Base-by-base conservation (phyloP, 257 asterid genomes). In the Leonotis leonurus region DNA sequence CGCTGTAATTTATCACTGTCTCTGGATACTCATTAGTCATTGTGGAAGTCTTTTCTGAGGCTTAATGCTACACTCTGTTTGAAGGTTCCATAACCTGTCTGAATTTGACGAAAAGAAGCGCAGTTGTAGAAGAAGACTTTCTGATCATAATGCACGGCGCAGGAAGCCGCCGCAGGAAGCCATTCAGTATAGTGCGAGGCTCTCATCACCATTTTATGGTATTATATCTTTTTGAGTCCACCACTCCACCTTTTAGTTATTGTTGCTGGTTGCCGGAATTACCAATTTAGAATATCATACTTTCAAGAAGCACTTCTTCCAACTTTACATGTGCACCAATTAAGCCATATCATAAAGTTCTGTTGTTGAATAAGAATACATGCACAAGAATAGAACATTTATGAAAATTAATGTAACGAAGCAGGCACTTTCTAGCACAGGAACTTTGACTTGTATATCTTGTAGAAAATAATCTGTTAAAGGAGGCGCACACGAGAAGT, bases 111-210 rank as follows among this genome's bases (percentile, higher is more conserved):
- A 83, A 4, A 89, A 77, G 80, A 92, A 92, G 81, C 85, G 99
- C 58, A 92, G 99, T 77, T 92, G 99, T 72, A 76, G 99, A 35
- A 81, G 90, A 70, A 76, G 95, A 67, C 97, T 92, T 40, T 80
- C 87, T 67, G 97, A 92, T 78, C 99, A 91, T 72, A 91, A 91
- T 74, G 90, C 95, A 43, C 77, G 98, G 11, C 94, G 98, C 54
- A 87, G 98, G 69, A 91, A 88, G 76, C 95, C 96, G 18, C 87
- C 76, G 57, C 93, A 78, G 71, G 95, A 90, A 56, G 68, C 86
- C 3, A 61, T 84, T 44, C 88, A 77, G 51, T 82, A 80, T 77
- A 76, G 72, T 64, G 30, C 90, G 5, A 83, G 85, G 68, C 77
- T 82, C 50, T 61, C 89, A 21, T 67, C 88, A 8, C 72, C 89